phyloP scores from a whole-genome alignment of 148 eudicot genomes.

The Amaranthus hypochondriacus region DNA sequence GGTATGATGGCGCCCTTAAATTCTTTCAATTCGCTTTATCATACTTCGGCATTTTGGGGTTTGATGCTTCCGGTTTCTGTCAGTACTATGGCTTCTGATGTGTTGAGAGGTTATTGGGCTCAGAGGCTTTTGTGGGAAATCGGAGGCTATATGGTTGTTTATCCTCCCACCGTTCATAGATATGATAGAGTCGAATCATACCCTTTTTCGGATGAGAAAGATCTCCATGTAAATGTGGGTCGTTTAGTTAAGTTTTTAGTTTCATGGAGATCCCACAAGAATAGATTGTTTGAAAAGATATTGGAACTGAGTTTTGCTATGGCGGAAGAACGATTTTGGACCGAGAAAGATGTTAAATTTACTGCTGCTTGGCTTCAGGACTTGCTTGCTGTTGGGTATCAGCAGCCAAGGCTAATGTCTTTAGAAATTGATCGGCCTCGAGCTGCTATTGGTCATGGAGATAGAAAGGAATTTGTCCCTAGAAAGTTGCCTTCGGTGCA shows the following conservation, averaged over 20 bases:
- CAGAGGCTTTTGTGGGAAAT: constrained; percentile 96
- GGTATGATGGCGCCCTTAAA: constrained; percentile 87
- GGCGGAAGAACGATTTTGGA: constrained; percentile 98
- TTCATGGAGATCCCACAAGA: constrained; percentile 73
- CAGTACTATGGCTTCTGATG: constrained; percentile 96
- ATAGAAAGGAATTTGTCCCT: constrained; percentile 83
- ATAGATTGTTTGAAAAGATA: constrained; percentile 69
- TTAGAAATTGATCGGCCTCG: constrained; percentile 68
- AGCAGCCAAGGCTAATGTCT: constrained; percentile 89
- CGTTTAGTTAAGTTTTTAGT: constrained; percentile 66
- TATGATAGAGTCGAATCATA: constrained; percentile 63
- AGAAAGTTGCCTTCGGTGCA: constrained; percentile 86
- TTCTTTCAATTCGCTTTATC: constrained; percentile 86
- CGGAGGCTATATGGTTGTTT: constrained; percentile 86
- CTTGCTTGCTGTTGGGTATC: constrained; percentile 82
- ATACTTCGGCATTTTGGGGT: constrained; percentile 90
- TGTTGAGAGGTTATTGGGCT: constrained; percentile 91
- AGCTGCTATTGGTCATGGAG: constrained; percentile 86
- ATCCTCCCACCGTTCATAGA: constrained; percentile 91
- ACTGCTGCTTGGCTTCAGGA: constrained; percentile 99
- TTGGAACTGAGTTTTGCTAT: constrained; percentile 81
- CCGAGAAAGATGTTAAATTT: constrained; percentile 77
- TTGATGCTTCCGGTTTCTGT: constrained; percentile 97
- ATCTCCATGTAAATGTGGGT: constrained; percentile 94
- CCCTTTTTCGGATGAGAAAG: constrained; percentile 95